These are phyloP conservation scores for Hapsidospora chrysogenum DNA, from an alignment of 495 filamentous ascomycete genomes.

Conservation along the genomic window DNA sequence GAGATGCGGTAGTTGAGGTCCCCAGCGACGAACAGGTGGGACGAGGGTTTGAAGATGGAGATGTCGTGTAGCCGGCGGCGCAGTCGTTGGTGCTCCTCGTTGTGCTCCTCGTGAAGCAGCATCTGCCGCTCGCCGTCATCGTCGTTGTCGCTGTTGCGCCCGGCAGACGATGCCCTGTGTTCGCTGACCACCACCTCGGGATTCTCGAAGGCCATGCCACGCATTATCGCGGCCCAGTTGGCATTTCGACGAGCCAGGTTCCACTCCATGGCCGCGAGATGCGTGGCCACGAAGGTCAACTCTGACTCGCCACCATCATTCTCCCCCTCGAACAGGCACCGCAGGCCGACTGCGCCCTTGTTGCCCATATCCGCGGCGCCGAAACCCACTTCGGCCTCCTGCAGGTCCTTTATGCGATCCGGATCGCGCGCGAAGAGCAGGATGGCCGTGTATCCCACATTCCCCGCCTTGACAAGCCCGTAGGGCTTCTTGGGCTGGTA, in stretches of 20 bases:
- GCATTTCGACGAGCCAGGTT: constrained; percentile 52
- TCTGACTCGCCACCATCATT: constrained; percentile 19
- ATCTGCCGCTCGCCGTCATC: constrained; percentile 7
- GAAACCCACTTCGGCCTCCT: constrained; percentile 62
- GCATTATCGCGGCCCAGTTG: constrained; percentile 73
- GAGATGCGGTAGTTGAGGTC: constrained; percentile 91
- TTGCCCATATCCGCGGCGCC: constrained; percentile 81
- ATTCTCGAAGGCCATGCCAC: constrained; percentile 55
- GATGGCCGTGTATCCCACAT: constrained; percentile 78
- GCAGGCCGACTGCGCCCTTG: constrained; percentile 76
- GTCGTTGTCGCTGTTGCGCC: constrained; percentile 9
- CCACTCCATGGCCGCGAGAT: constrained; percentile 74
- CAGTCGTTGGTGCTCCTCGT: constrained; percentile 3
- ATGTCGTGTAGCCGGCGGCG: constrained; percentile 15
- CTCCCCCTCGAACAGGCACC: constrained; percentile 37
- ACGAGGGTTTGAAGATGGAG: constrained; percentile 51
- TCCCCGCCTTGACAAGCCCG: constrained; percentile 34
- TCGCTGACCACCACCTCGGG: constrained; percentile 13
- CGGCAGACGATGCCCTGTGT: background rate
- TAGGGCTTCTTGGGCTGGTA: constrained; percentile 14
- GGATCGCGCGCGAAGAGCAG: constrained; percentile 59
- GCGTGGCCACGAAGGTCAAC: constrained; percentile 75
- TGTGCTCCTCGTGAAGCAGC: constrained; percentile 1
- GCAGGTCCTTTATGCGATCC: constrained; percentile 36
- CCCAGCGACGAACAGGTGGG: constrained; percentile 72